Percentiles rank a stretch among this genome's conserved stretches.
phyloP scores from a whole-genome alignment of 2,329 filamentous ascomycete genomes.

The Calonectria pseudoturangicola region DNA sequence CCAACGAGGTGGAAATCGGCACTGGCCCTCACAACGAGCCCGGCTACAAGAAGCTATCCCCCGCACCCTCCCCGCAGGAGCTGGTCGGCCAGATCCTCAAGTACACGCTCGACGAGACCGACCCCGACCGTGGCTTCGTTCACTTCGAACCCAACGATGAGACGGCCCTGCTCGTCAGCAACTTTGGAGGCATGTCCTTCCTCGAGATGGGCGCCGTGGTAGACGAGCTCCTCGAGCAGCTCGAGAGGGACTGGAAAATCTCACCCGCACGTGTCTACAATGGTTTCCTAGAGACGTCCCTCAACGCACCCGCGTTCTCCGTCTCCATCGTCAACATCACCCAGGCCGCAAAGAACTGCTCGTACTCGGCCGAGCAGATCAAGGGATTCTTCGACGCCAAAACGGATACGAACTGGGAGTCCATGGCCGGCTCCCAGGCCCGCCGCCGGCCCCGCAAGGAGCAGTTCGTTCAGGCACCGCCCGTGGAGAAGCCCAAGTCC shows the following conservation, averaged over 20 bases:
- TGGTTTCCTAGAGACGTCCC: conserved; percentile 81
- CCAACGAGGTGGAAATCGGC: conserved; percentile 76
- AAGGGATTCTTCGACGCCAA: conserved; percentile 78
- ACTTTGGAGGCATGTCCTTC: conserved; percentile 75
- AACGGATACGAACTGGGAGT: conserved; percentile 75
- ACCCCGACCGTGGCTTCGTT: conserved; percentile 70
- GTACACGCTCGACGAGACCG: conserved; percentile 75
- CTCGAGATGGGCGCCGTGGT: conserved; percentile 74
- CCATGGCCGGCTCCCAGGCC: conserved; percentile 68
- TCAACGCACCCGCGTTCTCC: conserved; percentile 83
- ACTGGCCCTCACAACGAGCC: conserved; percentile 82
- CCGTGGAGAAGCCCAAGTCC: conserved; percentile 60
- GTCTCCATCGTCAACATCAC: conserved; percentile 79
- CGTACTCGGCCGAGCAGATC: conserved; percentile 71
- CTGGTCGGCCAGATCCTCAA: conserved; percentile 75
- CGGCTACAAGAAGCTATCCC: conserved; percentile 74
- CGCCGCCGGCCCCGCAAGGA: conserved; percentile 58
- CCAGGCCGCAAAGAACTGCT: conserved; percentile 65
- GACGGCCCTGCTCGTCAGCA: conserved; percentile 73
- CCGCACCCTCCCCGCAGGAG: conserved; percentile 67
- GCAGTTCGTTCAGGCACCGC: conserved; percentile 65
- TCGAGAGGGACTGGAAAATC: conserved; percentile 68
- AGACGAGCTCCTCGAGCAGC: conserved; percentile 71
- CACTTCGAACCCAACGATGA: conserved; percentile 68
- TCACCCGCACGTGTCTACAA: conserved; percentile 73